A percentile compares a stretch with the other conserved stretches of the same genome.
Evolutionary conservation across 2,329 filamentous ascomycete species (phyloP).

Genomic region (Aspergillus ibericus): DNA sequence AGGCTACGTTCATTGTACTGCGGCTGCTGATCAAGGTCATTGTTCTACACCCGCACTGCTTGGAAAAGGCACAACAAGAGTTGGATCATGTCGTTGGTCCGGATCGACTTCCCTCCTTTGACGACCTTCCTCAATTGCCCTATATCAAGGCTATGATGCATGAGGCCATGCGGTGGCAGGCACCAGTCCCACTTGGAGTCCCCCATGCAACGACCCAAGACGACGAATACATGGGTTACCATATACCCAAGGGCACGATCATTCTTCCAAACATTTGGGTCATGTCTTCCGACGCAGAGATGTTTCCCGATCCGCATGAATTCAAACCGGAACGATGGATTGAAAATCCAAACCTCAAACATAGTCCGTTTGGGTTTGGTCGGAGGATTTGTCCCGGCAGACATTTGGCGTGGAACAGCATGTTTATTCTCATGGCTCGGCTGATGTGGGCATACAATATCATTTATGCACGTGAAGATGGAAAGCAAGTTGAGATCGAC

Average conservation of each 20-base stretch:
- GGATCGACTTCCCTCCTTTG: slow-evolving; percentile 33
- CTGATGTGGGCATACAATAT: slow-evolving; percentile 3
- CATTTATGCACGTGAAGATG: background rate
- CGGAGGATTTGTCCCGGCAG: background rate
- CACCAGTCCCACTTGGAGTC: slow-evolving; percentile 30
- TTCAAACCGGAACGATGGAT: slow-evolving; percentile 1
- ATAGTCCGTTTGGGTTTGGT: slow-evolving; percentile 1
- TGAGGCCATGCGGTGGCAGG: slow-evolving; percentile 37
- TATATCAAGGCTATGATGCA: slow-evolving; percentile 39
- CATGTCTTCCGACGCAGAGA: background rate
- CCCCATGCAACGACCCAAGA: slow-evolving; percentile 28
- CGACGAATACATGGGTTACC: slow-evolving; percentile 24
- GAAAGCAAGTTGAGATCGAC: background rate
- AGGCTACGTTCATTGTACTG: background rate
- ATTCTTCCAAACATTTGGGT: slow-evolving; percentile 28
- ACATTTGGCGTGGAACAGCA: background rate
- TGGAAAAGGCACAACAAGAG: slow-evolving; percentile 50
- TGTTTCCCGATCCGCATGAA: background rate
- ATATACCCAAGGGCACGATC: slow-evolving; percentile 36
- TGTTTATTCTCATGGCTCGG: background rate
- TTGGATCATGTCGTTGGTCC: slow-evolving; percentile 40
- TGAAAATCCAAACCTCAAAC: background rate
- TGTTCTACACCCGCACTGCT: background rate
- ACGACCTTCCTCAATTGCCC: slow-evolving; percentile 36
- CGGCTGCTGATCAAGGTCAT: background rate